These are phyloP conservation scores for Boletus pseudo-olivaceus DNA, from an alignment of 768 basidiomycete species.

Conservation along the genomic window DNA sequence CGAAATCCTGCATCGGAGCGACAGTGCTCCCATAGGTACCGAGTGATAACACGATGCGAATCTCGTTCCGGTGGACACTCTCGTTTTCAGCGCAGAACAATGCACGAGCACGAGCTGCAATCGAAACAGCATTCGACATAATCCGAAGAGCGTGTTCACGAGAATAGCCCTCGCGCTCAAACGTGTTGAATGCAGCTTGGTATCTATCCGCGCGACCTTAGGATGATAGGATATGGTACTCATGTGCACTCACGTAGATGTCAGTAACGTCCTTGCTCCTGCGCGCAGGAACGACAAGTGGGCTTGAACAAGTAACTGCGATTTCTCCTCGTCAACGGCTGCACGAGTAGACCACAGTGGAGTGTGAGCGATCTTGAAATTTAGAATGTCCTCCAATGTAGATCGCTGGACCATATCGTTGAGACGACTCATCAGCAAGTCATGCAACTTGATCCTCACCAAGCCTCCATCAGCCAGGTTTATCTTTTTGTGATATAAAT, in stretches of 20 bases:
- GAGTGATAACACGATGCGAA: slow-evolving; percentile 62
- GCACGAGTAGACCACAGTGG: slow-evolving; percentile 73
- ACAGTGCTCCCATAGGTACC: slow-evolving; percentile 74
- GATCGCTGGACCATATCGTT: slow-evolving; percentile 47
- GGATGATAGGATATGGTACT: not conserved
- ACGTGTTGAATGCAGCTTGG: slow-evolving; percentile 58
- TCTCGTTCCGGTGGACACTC: slow-evolving; percentile 14
- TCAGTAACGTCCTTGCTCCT: slow-evolving; percentile 63
- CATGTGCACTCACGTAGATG: slow-evolving; percentile 52
- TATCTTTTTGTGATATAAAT: slow-evolving; percentile 11
- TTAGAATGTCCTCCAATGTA: slow-evolving; percentile 51
- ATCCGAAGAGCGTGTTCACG: slow-evolving; percentile 39
- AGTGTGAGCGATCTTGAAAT: slow-evolving; percentile 45
- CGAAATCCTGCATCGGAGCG: slow-evolving; percentile 65
- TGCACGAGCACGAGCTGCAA: slow-evolving; percentile 47
- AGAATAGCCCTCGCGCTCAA: slow-evolving; percentile 48
- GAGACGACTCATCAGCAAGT: not conserved
- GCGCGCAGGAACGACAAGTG: slow-evolving; percentile 63
- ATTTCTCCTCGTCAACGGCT: slow-evolving; percentile 48
- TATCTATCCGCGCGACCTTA: slow-evolving; percentile 42
- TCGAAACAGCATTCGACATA: slow-evolving; percentile 51
- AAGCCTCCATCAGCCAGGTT: slow-evolving; percentile 29
- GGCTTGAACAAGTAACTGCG: slow-evolving; percentile 43
- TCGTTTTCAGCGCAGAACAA: slow-evolving; percentile 31
- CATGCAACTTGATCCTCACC: slow-evolving; percentile 27